Base-by-base conservation (phyloP, 306 rosid genomes). In the Quercus agrifolia region DNA sequence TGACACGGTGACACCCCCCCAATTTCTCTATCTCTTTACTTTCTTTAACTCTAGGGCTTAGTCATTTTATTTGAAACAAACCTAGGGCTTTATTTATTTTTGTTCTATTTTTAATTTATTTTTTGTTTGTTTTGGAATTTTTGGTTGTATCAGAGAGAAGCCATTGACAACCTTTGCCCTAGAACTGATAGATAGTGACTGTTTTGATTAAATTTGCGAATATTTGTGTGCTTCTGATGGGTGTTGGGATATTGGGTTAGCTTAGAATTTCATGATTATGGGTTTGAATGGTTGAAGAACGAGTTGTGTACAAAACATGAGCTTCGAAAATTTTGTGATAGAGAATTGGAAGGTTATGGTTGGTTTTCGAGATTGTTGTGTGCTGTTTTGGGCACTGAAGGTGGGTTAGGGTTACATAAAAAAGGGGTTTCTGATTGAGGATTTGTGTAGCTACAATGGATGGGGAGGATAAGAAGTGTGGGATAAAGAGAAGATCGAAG, bases 401-500 rank as follows among this genome's bases (percentile, higher is more conserved):
- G 76, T 87, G 78, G 88, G 81, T 35, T 92, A 89, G 80, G 84
- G 86, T 83, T 82, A n/a, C 46, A 52, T 54, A 35, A 14, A 73
- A 75, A 75, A 51, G 69, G 76, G 54, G 54, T 49, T 49, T 49
- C 73, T 49, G 31, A 58, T 77, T 67, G 54, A 35, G 23, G 61
- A 57, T 27, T 73, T 71, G 61, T 74, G 85, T 72, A 75, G 81
- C 78, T 25, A 74, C 73, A 70, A 95, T 95, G 99, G 96, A 91
- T 19, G 96, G 87, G 13, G 94, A 85, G 11, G 89, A 88, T 56
- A 80, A 82, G 78, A 85, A 85, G 90, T 75, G 83, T 75, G 93
- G 89, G 69, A 58, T 52, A 18, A 88, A 83, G 86, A 91, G 81
- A 86, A 84, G 98, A 85, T 86, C 87, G 35, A 90, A 93, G 82